A percentile compares a stretch with the other conserved stretches of the same genome.
Conservation (phyloP, 768 basidiomycete genomes). For the Suillus placidus region DNA sequence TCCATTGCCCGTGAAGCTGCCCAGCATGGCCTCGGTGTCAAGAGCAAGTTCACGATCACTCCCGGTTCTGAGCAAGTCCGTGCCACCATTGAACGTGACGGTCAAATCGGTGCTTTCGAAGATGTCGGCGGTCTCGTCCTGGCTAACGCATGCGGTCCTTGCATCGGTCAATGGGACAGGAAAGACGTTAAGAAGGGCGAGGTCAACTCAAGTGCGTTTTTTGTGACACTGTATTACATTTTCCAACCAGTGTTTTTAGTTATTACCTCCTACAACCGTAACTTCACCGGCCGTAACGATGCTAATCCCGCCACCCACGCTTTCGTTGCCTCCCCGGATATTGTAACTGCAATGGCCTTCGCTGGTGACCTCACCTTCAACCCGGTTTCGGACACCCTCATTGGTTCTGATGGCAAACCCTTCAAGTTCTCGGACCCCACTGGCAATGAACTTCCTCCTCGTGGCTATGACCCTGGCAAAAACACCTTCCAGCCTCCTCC, state of each 20-base stretch:
- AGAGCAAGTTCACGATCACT: conserved; percentile 97
- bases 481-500: conserved; percentile 98
- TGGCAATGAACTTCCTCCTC: conserved; percentile 91
- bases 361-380: conserved; percentile 95
- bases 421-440: conserved; percentile 96
- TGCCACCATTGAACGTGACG: conserved; percentile 96
- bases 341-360: conserved; percentile 97
- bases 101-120: conserved; percentile 88
- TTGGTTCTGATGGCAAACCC: conserved; percentile 87
- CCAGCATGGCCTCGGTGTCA: conserved; percentile 81
- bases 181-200: conserved; percentile 96
- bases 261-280: conserved; percentile 99
- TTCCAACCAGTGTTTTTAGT: conserved; percentile 46
- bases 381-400: conserved; percentile 89
- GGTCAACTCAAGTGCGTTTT: conserved; percentile 84
- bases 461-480: conserved; percentile 95
- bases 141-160: conserved; percentile 98
- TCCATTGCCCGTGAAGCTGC: conserved; percentile 90
- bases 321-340: conserved; percentile 90
- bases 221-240: neutral
- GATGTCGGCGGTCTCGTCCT: conserved; percentile 88
- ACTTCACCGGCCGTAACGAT: conserved; percentile 99
- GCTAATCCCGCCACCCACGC: conserved; percentile 99
- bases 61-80: conserved; percentile 98
- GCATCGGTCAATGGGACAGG: conserved; percentile 99